A percentile compares a stretch with the other conserved stretches of the same genome.
These are phyloP conservation scores for Gossypium longicalyx DNA, from an alignment of 345 rosid species.

Conservation along the genomic window DNA sequence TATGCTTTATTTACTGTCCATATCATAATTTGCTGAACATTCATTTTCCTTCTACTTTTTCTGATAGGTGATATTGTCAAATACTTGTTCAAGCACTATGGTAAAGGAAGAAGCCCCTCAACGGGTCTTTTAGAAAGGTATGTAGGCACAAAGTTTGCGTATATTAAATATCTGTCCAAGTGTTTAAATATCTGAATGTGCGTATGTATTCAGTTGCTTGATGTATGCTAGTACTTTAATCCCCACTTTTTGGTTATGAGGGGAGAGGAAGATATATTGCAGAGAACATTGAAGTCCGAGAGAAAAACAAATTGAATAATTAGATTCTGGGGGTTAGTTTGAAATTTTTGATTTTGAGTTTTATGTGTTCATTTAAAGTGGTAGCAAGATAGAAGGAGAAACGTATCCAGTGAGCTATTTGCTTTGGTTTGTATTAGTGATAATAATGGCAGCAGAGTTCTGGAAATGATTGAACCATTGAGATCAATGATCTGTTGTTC, in stretches of 20 bases:
- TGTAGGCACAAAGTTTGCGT: constrained; percentile 4
- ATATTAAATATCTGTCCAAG: not conserved
- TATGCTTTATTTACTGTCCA: not conserved
- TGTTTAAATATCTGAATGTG: not conserved
- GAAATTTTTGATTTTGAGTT: too few relatives aligned
- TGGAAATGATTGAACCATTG: not conserved
- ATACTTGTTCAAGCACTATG: constrained; percentile 66
- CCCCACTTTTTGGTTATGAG: not conserved
- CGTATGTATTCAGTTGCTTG: not conserved
- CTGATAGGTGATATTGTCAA: constrained; percentile 69
- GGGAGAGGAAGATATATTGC: not conserved
- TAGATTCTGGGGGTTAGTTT: not conserved
- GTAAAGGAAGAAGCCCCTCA: constrained; percentile 61
- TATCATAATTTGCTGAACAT: not conserved
- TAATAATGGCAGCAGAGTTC: not conserved
- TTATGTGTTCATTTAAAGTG: not conserved
- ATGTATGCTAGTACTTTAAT: not conserved
- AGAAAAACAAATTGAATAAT: not conserved
- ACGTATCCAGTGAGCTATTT: not conserved
- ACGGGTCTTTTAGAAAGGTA: constrained; percentile 71
- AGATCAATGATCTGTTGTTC: not conserved
- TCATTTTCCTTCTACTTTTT: not conserved
- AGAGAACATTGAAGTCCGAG: not conserved
- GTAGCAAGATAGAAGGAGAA: not conserved
- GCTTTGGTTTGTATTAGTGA: not conserved